Base-by-base conservation (phyloP, 805 yeast genomes). In the Ogataea ganodermae region DNA sequence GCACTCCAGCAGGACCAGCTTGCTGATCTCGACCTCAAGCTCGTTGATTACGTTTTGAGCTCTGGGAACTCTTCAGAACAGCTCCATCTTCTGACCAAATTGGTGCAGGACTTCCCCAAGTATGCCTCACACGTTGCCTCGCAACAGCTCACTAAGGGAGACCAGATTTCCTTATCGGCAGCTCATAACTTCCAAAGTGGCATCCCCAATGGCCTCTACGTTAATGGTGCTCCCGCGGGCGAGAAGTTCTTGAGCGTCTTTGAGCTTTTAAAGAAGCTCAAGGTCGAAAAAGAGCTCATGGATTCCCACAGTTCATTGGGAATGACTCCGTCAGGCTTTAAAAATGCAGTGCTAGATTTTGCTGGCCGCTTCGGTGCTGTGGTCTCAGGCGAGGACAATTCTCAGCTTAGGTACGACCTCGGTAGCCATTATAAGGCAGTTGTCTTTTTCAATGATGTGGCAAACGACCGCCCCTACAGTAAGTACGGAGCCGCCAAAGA, bases 401-500 rank as follows among this genome's bases (percentile, higher is more conserved):
- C 48, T 7, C 37, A 38, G 14, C 28, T 49, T 17, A 58, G 70
- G 39, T 67, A 60, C 31, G 57, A 66, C 41, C 42, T 56, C n/a
- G 24, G 49, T 1, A 45, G 42, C 1, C 47, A 48, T 20, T 16
- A 44, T 3, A 65, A 66, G 2, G 70, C 72, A 0, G 76, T 90
- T 6, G 72, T 86, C 1, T 90, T 81, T 70, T 74, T 92, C 58
- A 94, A 92, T 60, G 86, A 94, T 62, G 69, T 92, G 5, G 95
- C 83, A 54, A 60, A 51, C 0, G 96, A 89, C 59, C 57, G 62
- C 0, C 73, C 69, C 26, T 90, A 87, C 59, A 57, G 63, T 1
- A 62, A 68, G 7, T 76, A 75, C 58, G 60, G 79, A 1, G 60
- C 67, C 20, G 72, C 84, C 35, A 62, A 77, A 10, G 64, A 69